Conservation (phyloP, 768 basidiomycete species). For the Calvatia gigantea region DNA sequence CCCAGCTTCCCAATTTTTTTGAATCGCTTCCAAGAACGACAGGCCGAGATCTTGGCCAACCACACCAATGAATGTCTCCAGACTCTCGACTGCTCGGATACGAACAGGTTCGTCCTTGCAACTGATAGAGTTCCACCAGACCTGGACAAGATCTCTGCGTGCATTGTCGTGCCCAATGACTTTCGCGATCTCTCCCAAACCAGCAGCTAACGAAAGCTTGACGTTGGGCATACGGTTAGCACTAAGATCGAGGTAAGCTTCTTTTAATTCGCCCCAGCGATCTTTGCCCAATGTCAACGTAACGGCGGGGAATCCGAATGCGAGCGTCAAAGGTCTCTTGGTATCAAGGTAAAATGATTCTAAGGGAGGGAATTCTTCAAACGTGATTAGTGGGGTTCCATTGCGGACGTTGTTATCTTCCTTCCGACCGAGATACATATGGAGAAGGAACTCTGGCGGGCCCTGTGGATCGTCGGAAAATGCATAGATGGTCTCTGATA, state of each 20-base stretch:
- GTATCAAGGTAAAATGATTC: conserved; percentile 60
- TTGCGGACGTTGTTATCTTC: conserved; percentile 38
- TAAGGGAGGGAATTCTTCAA: conserved; percentile 19
- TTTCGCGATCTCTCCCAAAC: conserved; percentile 83
- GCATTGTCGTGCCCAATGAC: conserved; percentile 76
- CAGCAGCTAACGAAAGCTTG: conserved; percentile 79
- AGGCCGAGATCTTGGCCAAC: conserved; percentile 47
- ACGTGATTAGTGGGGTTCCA: conserved; percentile 27
- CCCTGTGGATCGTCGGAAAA: conserved; percentile 64
- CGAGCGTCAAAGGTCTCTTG: conserved; percentile 72
- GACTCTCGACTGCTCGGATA: conserved; percentile 64
- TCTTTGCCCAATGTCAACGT: conserved; percentile 72
- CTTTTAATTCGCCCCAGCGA: conserved; percentile 73
- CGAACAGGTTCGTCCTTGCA: conserved; percentile 68
- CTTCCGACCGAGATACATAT: conserved; percentile 69
- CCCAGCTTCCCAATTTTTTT: conserved; percentile 54
- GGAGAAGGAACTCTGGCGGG: conserved; percentile 71
- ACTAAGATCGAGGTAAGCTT: conserved; percentile 63
- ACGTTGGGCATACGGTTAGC: conserved; percentile 60
- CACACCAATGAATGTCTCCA: conserved; percentile 52
- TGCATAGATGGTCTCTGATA: conserved; percentile 86
- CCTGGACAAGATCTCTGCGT: conserved; percentile 59
- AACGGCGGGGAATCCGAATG: conserved; percentile 92
- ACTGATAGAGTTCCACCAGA: conserved; percentile 63
- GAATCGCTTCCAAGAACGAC: conserved; percentile 41